Base-by-base conservation (phyloP, 768 basidiomycete genomes). In the Podaxis sp. region DNA sequence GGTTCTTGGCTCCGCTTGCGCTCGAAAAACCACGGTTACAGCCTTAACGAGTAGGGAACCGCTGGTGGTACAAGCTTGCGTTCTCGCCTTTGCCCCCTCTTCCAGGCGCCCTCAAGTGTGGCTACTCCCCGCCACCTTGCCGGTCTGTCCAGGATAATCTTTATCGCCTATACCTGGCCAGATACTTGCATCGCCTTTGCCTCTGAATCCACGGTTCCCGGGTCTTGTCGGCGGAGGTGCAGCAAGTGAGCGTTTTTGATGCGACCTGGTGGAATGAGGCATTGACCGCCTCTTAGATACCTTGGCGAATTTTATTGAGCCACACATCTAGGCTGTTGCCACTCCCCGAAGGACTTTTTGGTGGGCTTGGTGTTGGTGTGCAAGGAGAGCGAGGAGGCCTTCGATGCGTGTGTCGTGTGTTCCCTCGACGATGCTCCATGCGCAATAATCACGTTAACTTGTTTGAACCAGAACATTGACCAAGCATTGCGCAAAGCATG, bases 401-500 rank as follows among this genome's bases (percentile, higher is more conserved):
- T 81, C 7, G 90, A 91, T 64, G 86, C 57, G 94, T 94, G 68
- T 56, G 82, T 74, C 41, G n/a, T n/a, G n/a, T n/a, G n/a, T n/a
- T n/a, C 22, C 28, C 26, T 26, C 38, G n/a, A 48, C 20, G 7
- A 48, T n/a, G 10, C 10, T 8, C n/a, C n/a, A n/a, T n/a, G 10
- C n/a, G 46, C 17, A n/a, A n/a, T 22, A n/a, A 48, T 20, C 46
- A 2, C 4, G 10, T n/a, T 48, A 48, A 48, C 46, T 10, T 48
- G 10, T n/a, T 11, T 7, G 3, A 36, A 33, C 8, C 36, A 96
- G 93, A 89, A 88, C 63, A 90, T 97, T 67, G 96, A 98, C 75
- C 82, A 88, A 53, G 90, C 90, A 33, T 84, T 98, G 30, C 92
- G 94, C 70, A 79, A 80, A 15, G 89, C 87, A 0, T 99, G 96